phyloP scores from a whole-genome alignment of 1,284 basidiomycete species.

The Trametes sp. region DNA sequence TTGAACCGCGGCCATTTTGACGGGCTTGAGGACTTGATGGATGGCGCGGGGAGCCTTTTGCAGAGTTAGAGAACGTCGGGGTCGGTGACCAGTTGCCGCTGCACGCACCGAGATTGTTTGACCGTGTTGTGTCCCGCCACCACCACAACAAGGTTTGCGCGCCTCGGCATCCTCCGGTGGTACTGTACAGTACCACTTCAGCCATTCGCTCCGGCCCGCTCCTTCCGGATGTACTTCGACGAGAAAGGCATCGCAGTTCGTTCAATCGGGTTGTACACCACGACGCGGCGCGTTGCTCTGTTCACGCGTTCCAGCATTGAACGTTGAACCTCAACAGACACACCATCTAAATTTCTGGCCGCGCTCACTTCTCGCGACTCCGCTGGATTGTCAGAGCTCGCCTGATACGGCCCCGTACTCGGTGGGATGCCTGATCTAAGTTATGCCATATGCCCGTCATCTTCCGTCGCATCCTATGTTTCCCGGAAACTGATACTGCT shows the following conservation, averaged over 20 bases:
- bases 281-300: too few relatives aligned
- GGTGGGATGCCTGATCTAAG: neutral
- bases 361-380: neutral
- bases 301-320: too few relatives aligned
- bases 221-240: neutral
- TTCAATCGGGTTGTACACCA: too few relatives aligned
- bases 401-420: neutral
- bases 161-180: slow-evolving; percentile 47
- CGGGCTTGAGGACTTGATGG: slow-evolving; percentile 36
- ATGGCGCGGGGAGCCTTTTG: slow-evolving; percentile 34
- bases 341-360: neutral
- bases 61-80: slow-evolving; percentile 33
- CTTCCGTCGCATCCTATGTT: slow-evolving; percentile 3
- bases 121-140: slow-evolving; percentile 51
- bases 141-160: slow-evolving; percentile 53
- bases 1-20: slow-evolving; percentile 64
- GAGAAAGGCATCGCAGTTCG: neutral
- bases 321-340: neutral
- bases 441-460: neutral
- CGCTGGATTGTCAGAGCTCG: too few relatives aligned
- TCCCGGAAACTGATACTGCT: slow-evolving; percentile 6
- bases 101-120: slow-evolving; percentile 50
- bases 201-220: slow-evolving; percentile 3
- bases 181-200: slow-evolving; percentile 49
- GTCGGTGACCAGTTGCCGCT: slow-evolving; percentile 31